Percentiles rank a stretch among this genome's conserved stretches.
phyloP scores from a whole-genome alignment of 2,329 filamentous ascomycete species.

The Fusarium sp. region DNA sequence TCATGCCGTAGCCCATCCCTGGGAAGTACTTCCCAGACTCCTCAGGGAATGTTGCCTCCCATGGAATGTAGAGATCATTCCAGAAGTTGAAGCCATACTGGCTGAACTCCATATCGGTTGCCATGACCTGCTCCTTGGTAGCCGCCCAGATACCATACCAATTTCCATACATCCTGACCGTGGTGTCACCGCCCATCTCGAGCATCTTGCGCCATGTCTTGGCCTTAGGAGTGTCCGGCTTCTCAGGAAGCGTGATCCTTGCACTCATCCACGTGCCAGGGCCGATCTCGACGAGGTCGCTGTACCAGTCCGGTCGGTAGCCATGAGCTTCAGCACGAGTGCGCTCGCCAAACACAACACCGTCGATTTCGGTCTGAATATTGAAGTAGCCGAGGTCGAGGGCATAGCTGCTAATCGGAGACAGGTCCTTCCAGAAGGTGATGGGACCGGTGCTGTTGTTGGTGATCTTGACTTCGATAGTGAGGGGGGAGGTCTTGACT shows the following conservation, averaged over 20 bases:
- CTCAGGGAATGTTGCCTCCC: background rate
- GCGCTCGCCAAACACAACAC: background rate
- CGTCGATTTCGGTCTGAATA: background rate
- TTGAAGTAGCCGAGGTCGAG: background rate
- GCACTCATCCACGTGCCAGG: background rate
- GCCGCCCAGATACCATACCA: constrained; percentile 1
- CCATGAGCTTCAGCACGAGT: fast-evolving
- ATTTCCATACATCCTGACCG: background rate
- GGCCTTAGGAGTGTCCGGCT: fast-evolving
- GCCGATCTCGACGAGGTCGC: background rate
- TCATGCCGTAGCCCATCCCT: background rate
- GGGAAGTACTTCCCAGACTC: background rate
- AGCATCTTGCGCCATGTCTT: background rate
- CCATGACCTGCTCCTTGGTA: background rate
- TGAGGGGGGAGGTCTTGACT: background rate
- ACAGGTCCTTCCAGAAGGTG: background rate
- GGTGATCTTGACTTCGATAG: background rate
- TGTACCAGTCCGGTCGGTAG: background rate
- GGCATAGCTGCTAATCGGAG: background rate
- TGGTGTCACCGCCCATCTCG: background rate
- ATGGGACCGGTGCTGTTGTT: background rate
- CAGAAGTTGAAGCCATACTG: background rate
- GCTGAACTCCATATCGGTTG: background rate
- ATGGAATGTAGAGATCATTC: background rate
- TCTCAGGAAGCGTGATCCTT: background rate